Evolutionary conservation across 495 filamentous ascomycete species (phyloP).

Genomic region (Neurospora sp.): DNA sequence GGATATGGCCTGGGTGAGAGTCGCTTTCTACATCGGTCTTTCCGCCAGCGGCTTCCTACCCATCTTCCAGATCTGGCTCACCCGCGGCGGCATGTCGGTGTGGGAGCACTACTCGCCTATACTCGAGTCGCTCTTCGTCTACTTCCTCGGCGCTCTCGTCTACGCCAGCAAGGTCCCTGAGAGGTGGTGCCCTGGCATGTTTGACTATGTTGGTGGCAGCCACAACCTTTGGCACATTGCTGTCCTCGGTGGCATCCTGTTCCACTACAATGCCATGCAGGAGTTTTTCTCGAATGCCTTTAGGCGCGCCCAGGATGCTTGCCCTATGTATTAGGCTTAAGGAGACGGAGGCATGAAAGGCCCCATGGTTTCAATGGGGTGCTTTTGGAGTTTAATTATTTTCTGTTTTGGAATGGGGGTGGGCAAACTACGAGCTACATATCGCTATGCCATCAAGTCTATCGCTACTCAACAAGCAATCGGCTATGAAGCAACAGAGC

Average conservation of each 20-base stretch:
- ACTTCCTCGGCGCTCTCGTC: conserved; percentile 70
- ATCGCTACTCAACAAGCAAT: not conserved
- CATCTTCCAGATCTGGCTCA: conserved; percentile 67
- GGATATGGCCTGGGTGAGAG: conserved; percentile 86
- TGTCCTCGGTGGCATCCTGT: conserved; percentile 90
- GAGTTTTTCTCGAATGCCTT: conserved; percentile 87
- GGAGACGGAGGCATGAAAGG: not conserved
- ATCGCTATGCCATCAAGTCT: not conserved
- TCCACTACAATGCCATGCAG: conserved; percentile 94
- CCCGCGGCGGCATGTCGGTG: conserved; percentile 65
- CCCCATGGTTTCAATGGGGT: not conserved
- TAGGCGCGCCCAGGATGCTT: conserved; percentile 48
- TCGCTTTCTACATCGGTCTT: conserved; percentile 84
- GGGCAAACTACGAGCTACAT: not conserved
- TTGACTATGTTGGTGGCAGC: conserved; percentile 88
- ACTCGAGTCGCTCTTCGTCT: conserved; percentile 73
- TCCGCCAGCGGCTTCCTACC: conserved; percentile 88
- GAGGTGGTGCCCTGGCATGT: conserved; percentile 80
- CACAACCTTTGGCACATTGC: conserved; percentile 98
- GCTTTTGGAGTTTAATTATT: not conserved
- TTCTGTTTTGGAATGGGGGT: not conserved
- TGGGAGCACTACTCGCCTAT: conserved; percentile 86
- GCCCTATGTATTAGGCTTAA: conserved; percentile 30
- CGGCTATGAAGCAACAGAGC: not conserved
- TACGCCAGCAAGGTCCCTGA: conserved; percentile 96